phyloP scores from a whole-genome alignment of 805 yeast species.

The Spathaspora sp. region DNA sequence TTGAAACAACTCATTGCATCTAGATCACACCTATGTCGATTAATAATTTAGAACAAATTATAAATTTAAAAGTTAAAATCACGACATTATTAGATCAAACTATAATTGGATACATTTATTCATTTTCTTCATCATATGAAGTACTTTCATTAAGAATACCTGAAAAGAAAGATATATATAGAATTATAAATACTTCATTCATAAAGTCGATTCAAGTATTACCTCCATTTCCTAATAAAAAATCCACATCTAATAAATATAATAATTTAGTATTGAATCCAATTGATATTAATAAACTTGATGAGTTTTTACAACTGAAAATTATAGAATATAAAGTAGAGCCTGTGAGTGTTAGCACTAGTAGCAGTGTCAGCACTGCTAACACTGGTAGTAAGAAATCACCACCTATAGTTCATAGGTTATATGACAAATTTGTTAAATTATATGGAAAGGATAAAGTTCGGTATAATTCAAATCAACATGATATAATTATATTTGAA shows the following conservation, averaged over 20 bases:
- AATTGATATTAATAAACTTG: conserved; percentile 3
- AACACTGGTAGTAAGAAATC: no score
- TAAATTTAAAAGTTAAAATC: conserved; percentile 47
- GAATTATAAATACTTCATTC: conserved; percentile 54
- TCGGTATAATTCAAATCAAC: conserved; percentile 23
- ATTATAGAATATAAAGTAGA: conserved; percentile 1
- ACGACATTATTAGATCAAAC: conserved; percentile 56
- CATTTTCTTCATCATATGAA: conserved; percentile 50
- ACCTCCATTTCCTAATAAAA: conserved; percentile 28
- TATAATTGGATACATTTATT: conserved; percentile 60
- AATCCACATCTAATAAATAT: conserved; percentile 5
- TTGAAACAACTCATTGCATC: not conserved
- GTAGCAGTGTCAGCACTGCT: no score
- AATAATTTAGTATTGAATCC: not conserved
- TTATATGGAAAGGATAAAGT: conserved; percentile 22
- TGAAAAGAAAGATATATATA: conserved; percentile 29
- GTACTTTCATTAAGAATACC: conserved; percentile 33
- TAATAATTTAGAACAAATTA: conserved; percentile 14
- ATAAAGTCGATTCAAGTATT: conserved; percentile 49
- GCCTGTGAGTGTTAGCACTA: no score
- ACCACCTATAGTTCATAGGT: not conserved
- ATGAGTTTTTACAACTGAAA: not conserved
- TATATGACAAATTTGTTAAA: conserved; percentile 17
- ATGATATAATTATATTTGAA: conserved; percentile 32
- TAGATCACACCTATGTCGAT: conserved; percentile 4